phyloP scores from a whole-genome alignment of 176 grass and related monocot genomes.

The Hordeum marinum region DNA sequence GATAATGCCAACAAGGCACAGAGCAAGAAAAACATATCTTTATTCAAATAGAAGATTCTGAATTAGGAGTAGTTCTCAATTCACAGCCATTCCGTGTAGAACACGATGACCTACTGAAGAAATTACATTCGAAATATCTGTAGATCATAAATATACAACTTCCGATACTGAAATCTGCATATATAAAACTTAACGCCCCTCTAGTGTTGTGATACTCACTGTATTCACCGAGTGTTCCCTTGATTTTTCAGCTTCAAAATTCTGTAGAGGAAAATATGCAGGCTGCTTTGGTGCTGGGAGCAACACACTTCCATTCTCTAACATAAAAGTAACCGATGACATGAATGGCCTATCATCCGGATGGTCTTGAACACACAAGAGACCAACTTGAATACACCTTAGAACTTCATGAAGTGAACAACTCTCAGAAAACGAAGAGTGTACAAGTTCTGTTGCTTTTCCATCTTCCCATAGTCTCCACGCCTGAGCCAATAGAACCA shows the following conservation, averaged over 20 bases:
- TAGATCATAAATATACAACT: neutral
- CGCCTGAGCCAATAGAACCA: neutral
- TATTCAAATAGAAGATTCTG: neutral
- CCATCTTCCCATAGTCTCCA: neutral
- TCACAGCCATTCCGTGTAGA: neutral
- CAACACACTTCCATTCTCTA: neutral
- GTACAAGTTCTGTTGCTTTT: neutral
- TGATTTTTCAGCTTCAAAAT: neutral
- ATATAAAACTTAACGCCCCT: neutral
- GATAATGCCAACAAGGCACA: neutral
- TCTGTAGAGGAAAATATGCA: neutral
- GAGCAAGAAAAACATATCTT: neutral
- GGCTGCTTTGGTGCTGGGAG: neutral
- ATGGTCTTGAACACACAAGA: neutral
- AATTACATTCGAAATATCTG: neutral
- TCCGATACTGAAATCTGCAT: neutral
- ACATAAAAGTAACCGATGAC: neutral
- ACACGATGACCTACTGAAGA: neutral
- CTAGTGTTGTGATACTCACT: neutral
- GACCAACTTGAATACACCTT: neutral
- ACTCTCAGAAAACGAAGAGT: neutral
- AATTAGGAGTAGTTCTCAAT: neutral
- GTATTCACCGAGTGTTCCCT: neutral
- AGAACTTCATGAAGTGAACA: neutral
- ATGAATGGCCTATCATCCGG: neutral